Conservation (phyloP, 2,329 filamentous ascomycete genomes). For the Trichophaea hybrida region DNA sequence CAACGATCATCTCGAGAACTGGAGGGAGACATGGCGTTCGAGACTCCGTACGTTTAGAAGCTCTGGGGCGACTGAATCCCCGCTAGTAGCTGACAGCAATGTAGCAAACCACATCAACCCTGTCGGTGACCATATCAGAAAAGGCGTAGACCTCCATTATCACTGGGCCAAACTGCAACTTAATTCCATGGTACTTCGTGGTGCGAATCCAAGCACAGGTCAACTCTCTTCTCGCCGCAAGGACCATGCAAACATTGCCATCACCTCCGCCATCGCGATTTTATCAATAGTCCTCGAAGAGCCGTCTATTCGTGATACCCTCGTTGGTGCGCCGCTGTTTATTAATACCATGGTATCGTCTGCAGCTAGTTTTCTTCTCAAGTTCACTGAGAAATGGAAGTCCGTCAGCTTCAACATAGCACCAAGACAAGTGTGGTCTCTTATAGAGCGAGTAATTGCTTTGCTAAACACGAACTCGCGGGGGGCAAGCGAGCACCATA, state of each 20-base stretch:
- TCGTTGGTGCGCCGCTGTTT: conserved; percentile 28
- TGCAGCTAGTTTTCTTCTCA: conserved; percentile 26
- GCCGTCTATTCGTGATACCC: conserved; percentile 23
- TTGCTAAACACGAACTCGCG: conserved; percentile 22
- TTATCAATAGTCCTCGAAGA: conserved; percentile 24
- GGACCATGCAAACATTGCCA: conserved; percentile 27
- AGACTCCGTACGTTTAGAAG: conserved; percentile 28
- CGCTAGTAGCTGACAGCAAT: background rate
- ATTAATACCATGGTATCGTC: conserved; percentile 29
- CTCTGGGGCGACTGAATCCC: background rate
- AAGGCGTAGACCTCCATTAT: conserved; percentile 34
- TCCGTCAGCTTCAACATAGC: conserved; percentile 14
- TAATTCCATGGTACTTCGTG: conserved; percentile 34
- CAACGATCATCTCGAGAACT: conserved; percentile 31
- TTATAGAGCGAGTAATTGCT: conserved; percentile 16
- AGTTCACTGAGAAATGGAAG: conserved; percentile 21
- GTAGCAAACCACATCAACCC: conserved; percentile 26
- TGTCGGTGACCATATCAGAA: conserved; percentile 33
- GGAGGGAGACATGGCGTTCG: conserved; percentile 32
- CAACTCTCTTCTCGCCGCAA: conserved; percentile 17
- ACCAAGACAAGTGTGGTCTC: conserved; percentile 16
- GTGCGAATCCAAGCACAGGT: conserved; percentile 21
- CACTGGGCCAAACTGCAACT: conserved; percentile 35
- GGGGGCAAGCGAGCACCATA: conserved; percentile 19
- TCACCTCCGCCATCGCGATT: conserved; percentile 26